Base-by-base conservation (phyloP, 352 stramenopile genomes). In the Plasmopara viticola region DNA sequence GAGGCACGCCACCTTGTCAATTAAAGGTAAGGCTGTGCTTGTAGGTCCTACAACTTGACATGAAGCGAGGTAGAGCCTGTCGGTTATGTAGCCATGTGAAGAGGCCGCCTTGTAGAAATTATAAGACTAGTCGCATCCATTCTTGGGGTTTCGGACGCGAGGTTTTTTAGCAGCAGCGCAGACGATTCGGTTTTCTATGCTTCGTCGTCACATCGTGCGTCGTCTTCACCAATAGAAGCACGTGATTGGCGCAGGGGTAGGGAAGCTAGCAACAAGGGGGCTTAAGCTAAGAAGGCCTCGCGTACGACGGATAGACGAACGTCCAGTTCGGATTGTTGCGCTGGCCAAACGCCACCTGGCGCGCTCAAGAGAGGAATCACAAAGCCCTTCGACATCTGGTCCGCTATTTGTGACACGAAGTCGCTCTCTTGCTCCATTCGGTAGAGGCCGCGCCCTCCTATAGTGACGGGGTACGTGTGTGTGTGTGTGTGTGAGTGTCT, bases 241-340 rank as follows among this genome's bases (percentile, higher is more conserved):
- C 55, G 34, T 25, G 37, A 38, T 28, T 2, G n/a, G 9, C 5
- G 6, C 8, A n/a, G 48, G 9, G 53, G 48, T 9, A 50, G 56
- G 56, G 48, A 14, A 14, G 3, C 13, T 55, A 33, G 62, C 49
- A 34, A 52, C 45, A 30, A 43, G 47, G 60, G 39, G 44, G 44
- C 44, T 15, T 28, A 15, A 49, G 44, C 44, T 29, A 45, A 44
- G 51, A 60, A 48, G 57, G 40, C 44, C 20, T 25, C 20, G 20
- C 20, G 1, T 25, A 25, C 20, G 20, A 25, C 20, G 20, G 20
- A 25, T 25, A 25, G 20, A 56, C 58, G 50, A 51, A 67, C 57
- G 58, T 70, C 49, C 63, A 71, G 63, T 71, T 71, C 63, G 51
- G 51, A 68, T 71, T 71, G 59, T 68, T 71, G 58, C 48, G 52